phyloP scores from a whole-genome alignment of 78 protist genomes.

The Creolimax fragrantissima region DNA sequence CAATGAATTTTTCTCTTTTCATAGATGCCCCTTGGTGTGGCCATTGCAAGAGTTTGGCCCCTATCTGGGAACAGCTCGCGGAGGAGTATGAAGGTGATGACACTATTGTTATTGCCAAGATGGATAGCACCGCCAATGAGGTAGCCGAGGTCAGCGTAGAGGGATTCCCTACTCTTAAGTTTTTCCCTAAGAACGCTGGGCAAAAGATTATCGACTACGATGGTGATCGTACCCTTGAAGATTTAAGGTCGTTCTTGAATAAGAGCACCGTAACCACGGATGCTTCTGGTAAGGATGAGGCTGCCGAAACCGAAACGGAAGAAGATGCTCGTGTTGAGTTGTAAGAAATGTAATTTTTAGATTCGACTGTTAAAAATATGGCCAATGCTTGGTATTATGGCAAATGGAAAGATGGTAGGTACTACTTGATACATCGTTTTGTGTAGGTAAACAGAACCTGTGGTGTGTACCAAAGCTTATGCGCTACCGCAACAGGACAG shows the following conservation, averaged over 20 bases:
- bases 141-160: neutral
- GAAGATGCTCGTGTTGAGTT: neutral
- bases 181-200: neutral
- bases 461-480: neutral
- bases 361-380: too few relatives aligned
- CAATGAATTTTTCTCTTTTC: neutral
- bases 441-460: neutral
- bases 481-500: too few relatives aligned
- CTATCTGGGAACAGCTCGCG: constrained; percentile 44
- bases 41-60: constrained; percentile 68
- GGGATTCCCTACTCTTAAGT: neutral
- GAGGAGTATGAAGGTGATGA: constrained; percentile 42
- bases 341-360: neutral
- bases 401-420: neutral
- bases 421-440: neutral
- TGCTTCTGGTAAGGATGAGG: neutral
- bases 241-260: neutral
- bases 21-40: constrained; percentile 69
- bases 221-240: neutral
- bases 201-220: neutral
- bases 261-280: neutral
- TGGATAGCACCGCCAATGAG: constrained; percentile 51
- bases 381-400: neutral
- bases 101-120: constrained; percentile 50
- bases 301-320: neutral